Conservation (phyloP, 2,329 filamentous ascomycete genomes). For the Bipolaris zeicola region DNA sequence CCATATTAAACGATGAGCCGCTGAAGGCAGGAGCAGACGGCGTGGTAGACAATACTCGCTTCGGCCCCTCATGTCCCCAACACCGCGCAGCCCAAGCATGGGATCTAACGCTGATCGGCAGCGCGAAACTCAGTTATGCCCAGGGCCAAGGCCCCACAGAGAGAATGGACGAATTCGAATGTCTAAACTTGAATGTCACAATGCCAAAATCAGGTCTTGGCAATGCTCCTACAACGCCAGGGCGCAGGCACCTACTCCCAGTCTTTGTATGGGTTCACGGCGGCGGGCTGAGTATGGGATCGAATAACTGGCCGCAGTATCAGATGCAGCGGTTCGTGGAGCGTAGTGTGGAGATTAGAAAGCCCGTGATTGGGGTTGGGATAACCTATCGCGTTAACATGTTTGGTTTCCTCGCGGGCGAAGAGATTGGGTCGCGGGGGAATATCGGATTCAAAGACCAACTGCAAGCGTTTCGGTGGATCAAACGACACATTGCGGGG, state of each 20-base stretch:
- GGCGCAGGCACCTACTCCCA: constrained; percentile 43
- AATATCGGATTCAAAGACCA: constrained; percentile 47
- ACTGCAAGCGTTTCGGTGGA: constrained; percentile 46
- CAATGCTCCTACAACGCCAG: not conserved
- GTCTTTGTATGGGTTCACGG: constrained; percentile 62
- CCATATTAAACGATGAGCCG: constrained; percentile 21
- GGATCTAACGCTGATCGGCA: constrained; percentile 34
- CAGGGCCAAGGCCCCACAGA: constrained; percentile 27
- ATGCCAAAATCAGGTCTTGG: constrained; percentile 29
- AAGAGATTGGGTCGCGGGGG: constrained; percentile 49
- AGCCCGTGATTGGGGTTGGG: constrained; percentile 53
- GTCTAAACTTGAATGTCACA: constrained; percentile 43
- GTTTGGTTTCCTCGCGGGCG: constrained; percentile 51
- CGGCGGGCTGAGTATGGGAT: constrained; percentile 57
- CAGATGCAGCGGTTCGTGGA: constrained; percentile 53
- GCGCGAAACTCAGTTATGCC: constrained; percentile 17
- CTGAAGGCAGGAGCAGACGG: constrained; percentile 13
- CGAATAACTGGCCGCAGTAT: constrained; percentile 60
- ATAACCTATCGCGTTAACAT: constrained; percentile 45
- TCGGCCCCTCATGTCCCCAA: constrained; percentile 49
- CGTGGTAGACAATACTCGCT: constrained; percentile 41
- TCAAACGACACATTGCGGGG: constrained; percentile 45
- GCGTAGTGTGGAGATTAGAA: constrained; percentile 49
- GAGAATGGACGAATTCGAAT: constrained; percentile 43
- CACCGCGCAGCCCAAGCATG: constrained; percentile 36